These are phyloP conservation scores for Akanthomyces lecanii DNA, from an alignment of 2,329 filamentous ascomycete genomes.

Conservation along the genomic window DNA sequence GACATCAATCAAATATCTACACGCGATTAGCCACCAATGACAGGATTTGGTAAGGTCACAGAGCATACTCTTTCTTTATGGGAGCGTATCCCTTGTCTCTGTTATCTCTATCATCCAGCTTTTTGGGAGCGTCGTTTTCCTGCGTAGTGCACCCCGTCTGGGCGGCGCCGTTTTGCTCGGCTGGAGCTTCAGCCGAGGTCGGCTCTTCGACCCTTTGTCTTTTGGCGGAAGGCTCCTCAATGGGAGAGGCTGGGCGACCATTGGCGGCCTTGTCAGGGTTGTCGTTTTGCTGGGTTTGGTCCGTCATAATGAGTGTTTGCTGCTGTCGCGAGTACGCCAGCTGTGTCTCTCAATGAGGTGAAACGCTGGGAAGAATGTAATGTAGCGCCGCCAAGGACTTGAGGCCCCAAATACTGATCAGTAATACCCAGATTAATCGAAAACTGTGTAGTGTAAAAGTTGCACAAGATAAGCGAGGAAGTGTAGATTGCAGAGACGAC, in stretches of 20 bases:
- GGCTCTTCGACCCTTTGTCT: slow-evolving; percentile 50
- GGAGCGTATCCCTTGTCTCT: slow-evolving; percentile 56
- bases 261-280: neutral
- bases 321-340: neutral
- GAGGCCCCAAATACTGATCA: too few species aligned
- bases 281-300: slow-evolving; percentile 18
- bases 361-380: neutral
- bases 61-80: slow-evolving; percentile 64
- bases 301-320: slow-evolving; percentile 24
- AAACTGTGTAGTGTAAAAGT: neutral
- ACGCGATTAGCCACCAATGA: slow-evolving; percentile 9
- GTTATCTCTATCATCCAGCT: slow-evolving; percentile 18
- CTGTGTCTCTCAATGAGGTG: neutral
- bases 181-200: slow-evolving; percentile 16
- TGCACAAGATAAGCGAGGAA: neutral
- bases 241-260: slow-evolving; percentile 2
- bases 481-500: neutral
- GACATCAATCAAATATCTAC: slow-evolving; percentile 41
- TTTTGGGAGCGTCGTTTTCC: slow-evolving; percentile 23
- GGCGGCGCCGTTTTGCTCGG: neutral
- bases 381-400: neutral
- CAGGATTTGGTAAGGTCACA: neutral
- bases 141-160: slow-evolving; percentile 14
- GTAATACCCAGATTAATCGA: neutral
- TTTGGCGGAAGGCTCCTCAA: slow-evolving; percentile 49